Conservation (phyloP, 31 red algal species). For the Asparagopsis taxiformis region DNA sequence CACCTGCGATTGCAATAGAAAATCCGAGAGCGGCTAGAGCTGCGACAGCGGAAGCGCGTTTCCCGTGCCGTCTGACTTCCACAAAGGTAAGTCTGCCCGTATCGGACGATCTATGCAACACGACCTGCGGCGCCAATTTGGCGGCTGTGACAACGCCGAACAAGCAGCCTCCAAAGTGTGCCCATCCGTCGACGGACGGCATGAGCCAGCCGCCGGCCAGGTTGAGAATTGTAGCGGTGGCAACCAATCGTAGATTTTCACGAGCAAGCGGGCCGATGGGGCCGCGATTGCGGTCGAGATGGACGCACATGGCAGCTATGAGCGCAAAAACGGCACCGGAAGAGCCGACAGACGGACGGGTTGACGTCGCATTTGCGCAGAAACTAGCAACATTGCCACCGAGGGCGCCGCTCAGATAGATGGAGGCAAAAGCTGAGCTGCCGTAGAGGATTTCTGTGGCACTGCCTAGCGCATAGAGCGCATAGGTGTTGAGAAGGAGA, state of each 20-base stretch:
- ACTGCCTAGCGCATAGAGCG: conserved; percentile 7
- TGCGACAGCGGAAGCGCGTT: neutral
- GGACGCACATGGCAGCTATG: conserved; percentile 18
- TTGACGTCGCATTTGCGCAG: neutral
- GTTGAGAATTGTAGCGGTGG: neutral
- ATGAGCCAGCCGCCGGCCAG: conserved; percentile 16
- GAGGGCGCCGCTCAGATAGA: conserved; percentile 6
- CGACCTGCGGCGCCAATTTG: neutral
- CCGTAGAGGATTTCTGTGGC: conserved; percentile 13
- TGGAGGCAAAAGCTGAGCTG: neutral
- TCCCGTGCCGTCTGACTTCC: neutral
- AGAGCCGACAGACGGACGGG: conserved; percentile 11
- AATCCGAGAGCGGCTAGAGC: neutral
- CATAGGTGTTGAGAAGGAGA: conserved; percentile 7
- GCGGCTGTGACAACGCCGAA: neutral
- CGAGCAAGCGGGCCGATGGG: conserved; percentile 2
- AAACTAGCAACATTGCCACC: conserved; percentile 10
- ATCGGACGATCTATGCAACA: conserved; percentile 3
- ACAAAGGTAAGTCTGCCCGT: conserved; percentile 1
- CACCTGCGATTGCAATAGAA: too few relatives aligned
- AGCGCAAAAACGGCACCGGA: conserved; percentile 14
- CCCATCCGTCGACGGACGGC: conserved; percentile 24
- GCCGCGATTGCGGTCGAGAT: conserved; percentile 6
- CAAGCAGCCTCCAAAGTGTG: conserved; percentile 25
- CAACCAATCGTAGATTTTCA: conserved; percentile 10